Evolutionary conservation across 768 basidiomycete species (phyloP), one percentile per base, ranked within the genome.

Genomic region (Suillus bovinus): DNA sequence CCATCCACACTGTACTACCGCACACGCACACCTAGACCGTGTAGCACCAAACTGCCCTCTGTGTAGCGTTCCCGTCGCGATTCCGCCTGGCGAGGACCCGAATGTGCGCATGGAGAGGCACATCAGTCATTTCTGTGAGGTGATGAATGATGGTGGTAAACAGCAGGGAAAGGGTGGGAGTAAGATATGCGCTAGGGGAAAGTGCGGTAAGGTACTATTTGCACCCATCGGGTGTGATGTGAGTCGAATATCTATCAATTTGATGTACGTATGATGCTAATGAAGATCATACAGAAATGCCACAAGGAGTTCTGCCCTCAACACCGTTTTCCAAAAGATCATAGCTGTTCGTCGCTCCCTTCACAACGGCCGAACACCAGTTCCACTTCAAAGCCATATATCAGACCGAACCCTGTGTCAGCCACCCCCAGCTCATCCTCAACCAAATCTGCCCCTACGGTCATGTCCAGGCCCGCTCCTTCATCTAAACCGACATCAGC

Each of bases 51-150:
- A 84, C 42, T 93, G 91, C 67, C 93, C 93, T 4, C 74, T 94
- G 29, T 95, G 93, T 77, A 86, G 85, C 64, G 81, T 75, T 3
- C 91, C 91, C 1, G 85, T 94, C 11, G 85, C 90, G 3, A 83
- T 93, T 56, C 85, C 84, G n/a, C 85, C 81, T 0, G 88, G 89
- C 31, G 86, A 91, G 71, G 90, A 94, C 68, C 90, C 92, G 13
- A 94, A 94, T 67, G 74, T 85, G 46, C 83, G 86, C 54, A 93
- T 95, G 89, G 91, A 94, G 67, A 75, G 78, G 0, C 93, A 94
- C 71, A 82, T 95, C 65, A 77, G 70, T 27, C 79, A 69, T 0
- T 87, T 88, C 50, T 94, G 92, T 68, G 81, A 82, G 14, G 86
- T 86, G 39, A 85, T 87, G 78, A 89, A 86, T 0, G 91, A 90